Base-by-base conservation (phyloP, 2,329 filamentous ascomycete genomes). In the Colletotrichum falcatum region DNA sequence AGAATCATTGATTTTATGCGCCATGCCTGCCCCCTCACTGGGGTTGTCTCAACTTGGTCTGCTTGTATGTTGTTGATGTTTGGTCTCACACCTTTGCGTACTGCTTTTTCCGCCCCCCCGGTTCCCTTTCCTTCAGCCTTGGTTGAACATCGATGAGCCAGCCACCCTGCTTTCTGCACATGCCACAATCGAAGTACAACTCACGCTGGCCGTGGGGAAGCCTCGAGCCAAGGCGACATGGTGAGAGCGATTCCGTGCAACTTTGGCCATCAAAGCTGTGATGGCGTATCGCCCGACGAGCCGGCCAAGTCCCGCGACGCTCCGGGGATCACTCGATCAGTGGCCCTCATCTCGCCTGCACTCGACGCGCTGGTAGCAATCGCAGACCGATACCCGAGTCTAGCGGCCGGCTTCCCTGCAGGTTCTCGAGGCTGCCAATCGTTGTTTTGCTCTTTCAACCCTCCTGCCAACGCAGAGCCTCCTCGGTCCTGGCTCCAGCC, bases 1-100 rank as follows among this genome's bases (percentile, higher is more conserved):
- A 35, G 48, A 61, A 44, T 48, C 18, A 39, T 16, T 18, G 63
- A 7, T 55, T 69, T 33, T 11, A 46, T 46, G 48, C 66, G 42
- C 48, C 30, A 8, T 23, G 49, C 55, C 46, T 63, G 48, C 46
- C 35, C 53, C 49, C 26, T 20, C 14, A 51, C 26, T n/a, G 12
- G 26, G 26, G 26, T 51, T 46, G 14, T n/a, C 46, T 61, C 51
- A 26, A 39, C 12, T 14, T 23, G 26, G 53, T 18, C 16, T 48
- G 37, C 18, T 26, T 30, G n/a, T 2, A 2, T n/a, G 23, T 9
- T n/a, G 23, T 9, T 49, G 14, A 18, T n/a, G 8, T 7, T 23
- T 8, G 30, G 12, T 37, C 30, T 37, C 11, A 2, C n/a, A 2
- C n/a, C 30, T 37, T 23, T 11, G 28, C 35, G 5, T n/a, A 39